A percentile compares a stretch with the other conserved stretches of the same genome.
Evolutionary conservation across 2,329 filamentous ascomycete genomes (phyloP).

Genomic region (Colletotrichum caudatum): DNA sequence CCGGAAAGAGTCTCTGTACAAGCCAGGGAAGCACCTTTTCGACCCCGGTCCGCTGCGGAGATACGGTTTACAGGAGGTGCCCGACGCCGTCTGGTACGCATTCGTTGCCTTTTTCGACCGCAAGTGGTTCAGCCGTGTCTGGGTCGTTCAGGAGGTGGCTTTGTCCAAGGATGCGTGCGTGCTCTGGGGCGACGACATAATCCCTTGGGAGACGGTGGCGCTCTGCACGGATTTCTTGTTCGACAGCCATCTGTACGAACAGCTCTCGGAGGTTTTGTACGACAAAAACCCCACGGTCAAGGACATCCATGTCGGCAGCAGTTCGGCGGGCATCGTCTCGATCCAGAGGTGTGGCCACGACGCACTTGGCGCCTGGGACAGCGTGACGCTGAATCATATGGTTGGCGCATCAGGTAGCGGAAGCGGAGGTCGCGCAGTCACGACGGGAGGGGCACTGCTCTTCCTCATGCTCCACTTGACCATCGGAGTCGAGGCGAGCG

Average conservation of each 20-base stretch:
- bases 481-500: constrained; percentile 40
- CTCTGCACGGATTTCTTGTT: constrained; percentile 31
- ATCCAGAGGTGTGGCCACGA: constrained; percentile 29
- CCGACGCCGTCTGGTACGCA: constrained; percentile 27
- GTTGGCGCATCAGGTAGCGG: neutral
- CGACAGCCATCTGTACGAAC: constrained; percentile 29
- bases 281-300: constrained; percentile 30
- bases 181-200: constrained; percentile 31
- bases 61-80: constrained; percentile 12
- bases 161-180: constrained; percentile 35
- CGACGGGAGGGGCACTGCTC: constrained; percentile 32
- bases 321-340: constrained; percentile 29
- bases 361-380: constrained; percentile 21
- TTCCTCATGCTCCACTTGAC: constrained; percentile 38
- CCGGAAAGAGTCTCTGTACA: neutral
- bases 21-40: neutral
- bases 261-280: constrained; percentile 23
- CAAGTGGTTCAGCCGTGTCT: constrained; percentile 41
- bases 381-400: constrained; percentile 28
- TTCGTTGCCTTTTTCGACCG: constrained; percentile 39
- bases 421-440: neutral
- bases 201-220: constrained; percentile 37
- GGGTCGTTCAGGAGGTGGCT: constrained; percentile 42
- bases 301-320: constrained; percentile 23
- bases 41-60: constrained; percentile 5